phyloP scores from a whole-genome alignment of 1,284 basidiomycete genomes.

The Sanghuangporus baumii region DNA sequence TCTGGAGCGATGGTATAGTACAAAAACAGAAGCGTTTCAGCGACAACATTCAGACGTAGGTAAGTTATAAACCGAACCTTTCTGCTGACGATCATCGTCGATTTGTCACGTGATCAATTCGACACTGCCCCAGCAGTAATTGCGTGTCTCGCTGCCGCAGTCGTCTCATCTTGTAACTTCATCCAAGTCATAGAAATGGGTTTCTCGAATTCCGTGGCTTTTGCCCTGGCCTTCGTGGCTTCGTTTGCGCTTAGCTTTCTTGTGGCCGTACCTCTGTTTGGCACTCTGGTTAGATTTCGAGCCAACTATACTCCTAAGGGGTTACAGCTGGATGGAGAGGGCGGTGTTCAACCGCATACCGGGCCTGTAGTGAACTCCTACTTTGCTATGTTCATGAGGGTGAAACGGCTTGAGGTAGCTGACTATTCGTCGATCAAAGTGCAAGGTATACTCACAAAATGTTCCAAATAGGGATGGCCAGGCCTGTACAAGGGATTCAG shows the following conservation, averaged over 20 bases:
- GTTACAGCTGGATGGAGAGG: slow-evolving; percentile 76
- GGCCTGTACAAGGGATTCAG: slow-evolving; percentile 85
- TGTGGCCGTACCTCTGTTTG: slow-evolving; percentile 53
- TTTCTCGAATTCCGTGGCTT: not conserved
- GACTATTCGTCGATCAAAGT: not conserved
- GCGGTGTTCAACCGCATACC: slow-evolving; percentile 68
- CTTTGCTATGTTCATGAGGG: slow-evolving; percentile 68
- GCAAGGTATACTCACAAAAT: not conserved
- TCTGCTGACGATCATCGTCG: not conserved
- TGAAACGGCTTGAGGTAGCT: slow-evolving; percentile 70
- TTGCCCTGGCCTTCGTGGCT: slow-evolving; percentile 35
- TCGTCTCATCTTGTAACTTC: no score
- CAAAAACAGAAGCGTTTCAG: no score
- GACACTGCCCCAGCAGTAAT: not conserved
- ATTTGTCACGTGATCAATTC: not conserved
- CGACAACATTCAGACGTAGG: no score
- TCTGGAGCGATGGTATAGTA: no score
- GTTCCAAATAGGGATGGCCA: slow-evolving; percentile 50
- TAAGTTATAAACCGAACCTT: not conserved
- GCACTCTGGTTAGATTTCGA: slow-evolving; percentile 65
- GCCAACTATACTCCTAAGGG: slow-evolving; percentile 81
- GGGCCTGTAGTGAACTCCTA: slow-evolving; percentile 59
- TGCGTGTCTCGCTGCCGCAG: not conserved
- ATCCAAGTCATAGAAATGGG: not conserved
- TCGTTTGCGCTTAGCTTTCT: slow-evolving; percentile 45